phyloP scores from a whole-genome alignment of 2,329 filamentous ascomycete genomes.

The Rhynchosporium agropyri region DNA sequence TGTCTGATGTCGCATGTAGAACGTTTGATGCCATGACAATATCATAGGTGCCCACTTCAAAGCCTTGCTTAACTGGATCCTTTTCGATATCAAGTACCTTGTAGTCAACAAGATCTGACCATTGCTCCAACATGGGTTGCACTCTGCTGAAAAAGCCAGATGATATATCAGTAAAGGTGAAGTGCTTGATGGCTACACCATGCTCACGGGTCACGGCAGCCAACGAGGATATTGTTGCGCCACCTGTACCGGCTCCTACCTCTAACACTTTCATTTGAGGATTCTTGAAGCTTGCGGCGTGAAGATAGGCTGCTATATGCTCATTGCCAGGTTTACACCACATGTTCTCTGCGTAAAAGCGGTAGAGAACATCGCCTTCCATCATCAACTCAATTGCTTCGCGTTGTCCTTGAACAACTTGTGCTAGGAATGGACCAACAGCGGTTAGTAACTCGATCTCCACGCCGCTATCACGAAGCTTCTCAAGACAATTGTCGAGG shows the following conservation, averaged over 20 bases:
- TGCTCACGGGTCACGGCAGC: not conserved
- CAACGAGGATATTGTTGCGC: not conserved
- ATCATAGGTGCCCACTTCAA: slow-evolving; percentile 29
- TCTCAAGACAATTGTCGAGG: no score
- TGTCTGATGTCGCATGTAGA: slow-evolving; percentile 33
- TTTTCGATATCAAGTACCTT: slow-evolving; percentile 19
- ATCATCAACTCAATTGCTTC: not conserved
- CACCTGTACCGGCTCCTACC: slow-evolving; percentile 8
- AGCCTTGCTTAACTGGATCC: slow-evolving; percentile 30
- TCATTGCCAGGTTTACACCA: not conserved
- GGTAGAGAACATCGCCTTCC: not conserved
- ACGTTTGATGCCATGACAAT: slow-evolving; percentile 33
- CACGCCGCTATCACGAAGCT: no score
- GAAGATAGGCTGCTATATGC: not conserved
- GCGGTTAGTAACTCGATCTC: no score
- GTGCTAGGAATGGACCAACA: no score
- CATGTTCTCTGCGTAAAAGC: not conserved
- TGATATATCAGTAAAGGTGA: slow-evolving; percentile 37
- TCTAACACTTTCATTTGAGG: slow-evolving; percentile 5
- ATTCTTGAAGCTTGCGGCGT: not conserved
- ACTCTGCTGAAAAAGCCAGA: slow-evolving; percentile 45
- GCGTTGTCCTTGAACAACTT: no score
- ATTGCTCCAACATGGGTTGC: slow-evolving; percentile 15
- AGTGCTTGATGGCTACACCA: not conserved
- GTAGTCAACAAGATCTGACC: slow-evolving; percentile 15